These are phyloP conservation scores for Chenopodium formosanum DNA, from an alignment of 148 eudicot species.

Conservation along the genomic window DNA sequence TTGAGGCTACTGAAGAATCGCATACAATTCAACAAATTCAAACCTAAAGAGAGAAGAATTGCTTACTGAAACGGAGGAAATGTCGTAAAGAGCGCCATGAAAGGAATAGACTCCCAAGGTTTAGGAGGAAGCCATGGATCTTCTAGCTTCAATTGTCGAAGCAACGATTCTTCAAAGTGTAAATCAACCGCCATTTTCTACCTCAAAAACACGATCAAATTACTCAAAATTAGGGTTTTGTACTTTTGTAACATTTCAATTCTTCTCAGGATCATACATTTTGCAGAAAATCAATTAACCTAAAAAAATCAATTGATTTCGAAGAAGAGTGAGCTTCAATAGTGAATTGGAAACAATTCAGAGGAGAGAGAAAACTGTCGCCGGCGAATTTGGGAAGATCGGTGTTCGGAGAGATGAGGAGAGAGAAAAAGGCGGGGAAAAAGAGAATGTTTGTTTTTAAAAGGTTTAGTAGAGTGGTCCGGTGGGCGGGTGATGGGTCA, in stretches of 20 bases:
- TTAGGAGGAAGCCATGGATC: conserved; percentile 70
- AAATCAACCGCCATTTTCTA: conserved; percentile 19
- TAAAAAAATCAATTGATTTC: not conserved
- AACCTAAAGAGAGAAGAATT: not conserved
- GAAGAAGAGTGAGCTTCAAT: not conserved
- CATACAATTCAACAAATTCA: not conserved
- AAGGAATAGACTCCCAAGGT: conserved; percentile 78
- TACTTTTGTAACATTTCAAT: not conserved
- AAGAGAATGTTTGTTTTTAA: not conserved
- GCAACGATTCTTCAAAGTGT: conserved; percentile 36
- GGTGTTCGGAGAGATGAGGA: not conserved
- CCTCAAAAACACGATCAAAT: not conserved
- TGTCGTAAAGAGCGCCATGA: conserved; percentile 32
- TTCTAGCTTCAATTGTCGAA: conserved; percentile 53
- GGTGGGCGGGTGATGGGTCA: no score
- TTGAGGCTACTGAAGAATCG: not conserved
- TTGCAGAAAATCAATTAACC: not conserved
- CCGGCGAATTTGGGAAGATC: not conserved
- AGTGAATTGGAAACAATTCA: not conserved
- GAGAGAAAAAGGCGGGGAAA: not conserved
- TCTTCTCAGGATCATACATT: not conserved
- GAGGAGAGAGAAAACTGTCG: not conserved
- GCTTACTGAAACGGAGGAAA: conserved; percentile 68
- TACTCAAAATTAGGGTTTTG: conserved; percentile 17
- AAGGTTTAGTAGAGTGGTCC: not conserved